A percentile compares a stretch with the other conserved stretches of the same genome.
These are phyloP conservation scores for Cyberlindnera amylophila DNA, from an alignment of 805 yeast genomes.

Conservation along the genomic window DNA sequence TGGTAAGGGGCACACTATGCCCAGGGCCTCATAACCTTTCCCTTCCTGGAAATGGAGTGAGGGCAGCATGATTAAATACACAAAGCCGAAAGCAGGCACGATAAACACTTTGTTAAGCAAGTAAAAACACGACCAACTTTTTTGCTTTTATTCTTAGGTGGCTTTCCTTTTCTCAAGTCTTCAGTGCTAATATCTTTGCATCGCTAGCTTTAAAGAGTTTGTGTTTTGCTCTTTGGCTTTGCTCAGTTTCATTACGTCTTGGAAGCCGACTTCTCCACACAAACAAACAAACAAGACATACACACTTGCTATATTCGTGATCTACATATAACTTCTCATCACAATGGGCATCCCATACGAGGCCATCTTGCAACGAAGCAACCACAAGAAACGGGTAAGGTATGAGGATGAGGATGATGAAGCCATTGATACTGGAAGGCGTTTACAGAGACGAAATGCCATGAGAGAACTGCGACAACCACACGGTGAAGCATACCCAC, in stretches of 20 bases:
- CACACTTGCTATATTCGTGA: not conserved
- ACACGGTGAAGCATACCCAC: slow-evolving; percentile 1
- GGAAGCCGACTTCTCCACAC: not conserved
- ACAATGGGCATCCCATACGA: slow-evolving; percentile 11
- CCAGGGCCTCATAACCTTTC: slow-evolving; percentile 8
- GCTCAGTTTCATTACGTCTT: not conserved
- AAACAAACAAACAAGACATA: not conserved
- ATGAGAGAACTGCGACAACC: slow-evolving; percentile 8
- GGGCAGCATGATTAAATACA: no score
- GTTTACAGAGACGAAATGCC: slow-evolving; percentile 11
- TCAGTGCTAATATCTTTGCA: no score
- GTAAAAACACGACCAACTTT: no score
- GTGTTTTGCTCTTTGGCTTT: no score
- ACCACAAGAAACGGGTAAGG: slow-evolving; percentile 9
- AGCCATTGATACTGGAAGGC: slow-evolving; percentile 6
- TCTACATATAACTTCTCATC: not conserved
- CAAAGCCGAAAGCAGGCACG: no score
- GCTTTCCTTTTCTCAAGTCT: no score
- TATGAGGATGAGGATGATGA: slow-evolving; percentile 6
- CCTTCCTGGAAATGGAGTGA: not conserved
- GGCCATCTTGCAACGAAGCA: slow-evolving; percentile 1
- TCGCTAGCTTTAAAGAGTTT: not conserved
- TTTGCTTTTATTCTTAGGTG: no score
- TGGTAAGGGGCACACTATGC: not conserved
- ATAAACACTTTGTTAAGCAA: no score